Percentiles rank a stretch among this genome's conserved stretches.
phyloP scores from a whole-genome alignment of 495 filamentous ascomycete genomes.

The Lepidopterella palustris region DNA sequence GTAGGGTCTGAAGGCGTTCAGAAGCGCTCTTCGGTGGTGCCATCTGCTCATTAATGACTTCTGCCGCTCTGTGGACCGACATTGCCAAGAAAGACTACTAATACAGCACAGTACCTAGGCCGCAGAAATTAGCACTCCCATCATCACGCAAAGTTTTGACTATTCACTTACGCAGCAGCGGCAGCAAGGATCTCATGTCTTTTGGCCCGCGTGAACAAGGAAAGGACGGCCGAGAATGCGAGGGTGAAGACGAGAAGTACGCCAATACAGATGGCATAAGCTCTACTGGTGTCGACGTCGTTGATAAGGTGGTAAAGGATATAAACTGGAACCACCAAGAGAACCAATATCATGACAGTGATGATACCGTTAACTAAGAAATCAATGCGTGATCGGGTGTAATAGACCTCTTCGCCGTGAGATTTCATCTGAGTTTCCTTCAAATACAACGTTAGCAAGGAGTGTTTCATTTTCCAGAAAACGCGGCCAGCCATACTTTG shows the following conservation, averaged over 20 bases:
- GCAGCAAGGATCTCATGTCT: slow-evolving; percentile 36
- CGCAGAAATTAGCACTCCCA: not conserved
- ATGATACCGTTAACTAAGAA: slow-evolving; percentile 30
- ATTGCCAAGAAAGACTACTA: slow-evolving; percentile 24
- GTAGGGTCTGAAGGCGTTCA: too few species aligned
- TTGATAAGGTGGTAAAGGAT: slow-evolving; percentile 22
- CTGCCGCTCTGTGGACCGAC: too few species aligned
- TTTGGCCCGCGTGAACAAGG: slow-evolving; percentile 32
- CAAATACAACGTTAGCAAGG: slow-evolving; percentile 19
- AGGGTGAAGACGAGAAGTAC: slow-evolving; percentile 33
- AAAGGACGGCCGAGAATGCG: slow-evolving; percentile 29
- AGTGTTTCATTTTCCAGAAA: slow-evolving; percentile 2
- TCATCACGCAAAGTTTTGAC: not conserved
- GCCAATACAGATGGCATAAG: slow-evolving; percentile 17
- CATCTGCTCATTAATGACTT: too few species aligned
- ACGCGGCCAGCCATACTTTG: not conserved
- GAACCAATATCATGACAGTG: slow-evolving; percentile 28
- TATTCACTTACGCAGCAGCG: slow-evolving; percentile 30
- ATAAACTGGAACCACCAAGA: slow-evolving; percentile 37
- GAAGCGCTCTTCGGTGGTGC: too few species aligned
- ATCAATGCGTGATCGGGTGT: slow-evolving; percentile 30
- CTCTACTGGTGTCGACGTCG: not conserved
- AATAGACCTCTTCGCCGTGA: slow-evolving; percentile 32
- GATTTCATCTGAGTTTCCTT: slow-evolving; percentile 33
- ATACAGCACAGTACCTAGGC: slow-evolving; percentile 22